Conservation (phyloP, 2,329 filamentous ascomycete species). For the Ophiostoma sp. region DNA sequence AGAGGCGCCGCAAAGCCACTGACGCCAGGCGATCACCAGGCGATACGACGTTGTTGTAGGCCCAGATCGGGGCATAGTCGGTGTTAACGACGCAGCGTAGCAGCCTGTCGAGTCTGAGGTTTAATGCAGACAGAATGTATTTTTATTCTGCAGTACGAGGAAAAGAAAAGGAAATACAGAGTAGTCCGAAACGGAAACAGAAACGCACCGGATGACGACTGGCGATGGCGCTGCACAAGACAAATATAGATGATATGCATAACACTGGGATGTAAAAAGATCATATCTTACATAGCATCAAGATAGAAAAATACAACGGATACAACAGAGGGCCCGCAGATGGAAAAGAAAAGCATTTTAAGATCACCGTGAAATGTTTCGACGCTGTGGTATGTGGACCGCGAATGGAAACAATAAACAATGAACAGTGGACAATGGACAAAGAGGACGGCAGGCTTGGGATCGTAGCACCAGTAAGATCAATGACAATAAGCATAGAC, state of each 20-base stretch:
- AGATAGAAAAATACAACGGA: not conserved
- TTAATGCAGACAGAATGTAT: not conserved
- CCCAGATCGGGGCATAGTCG: conserved; percentile 5
- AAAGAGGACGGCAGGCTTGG: not conserved
- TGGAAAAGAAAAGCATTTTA: not conserved
- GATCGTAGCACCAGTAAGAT: not conserved
- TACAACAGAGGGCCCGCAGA: not conserved
- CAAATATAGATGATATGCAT: not conserved
- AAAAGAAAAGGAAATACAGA: not conserved
- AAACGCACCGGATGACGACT: not conserved
- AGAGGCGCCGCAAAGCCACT: not conserved
- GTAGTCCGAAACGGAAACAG: not conserved
- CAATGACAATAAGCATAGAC: not conserved
- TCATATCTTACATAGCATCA: too few relatives aligned
- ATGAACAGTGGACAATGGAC: not conserved
- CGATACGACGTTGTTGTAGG: conserved; percentile 7
- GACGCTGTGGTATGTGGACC: not conserved
- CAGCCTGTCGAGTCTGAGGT: not conserved
- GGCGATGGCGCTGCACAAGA: not conserved
- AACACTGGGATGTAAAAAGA: not conserved
- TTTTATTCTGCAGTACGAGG: not conserved
- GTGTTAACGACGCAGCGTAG: conserved; percentile 5
- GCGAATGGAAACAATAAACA: not conserved
- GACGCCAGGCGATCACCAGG: conserved; percentile 7
- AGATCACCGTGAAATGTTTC: not conserved